Base-by-base conservation (phyloP, 176 grass and related monocot genomes). In the Bolboschoenus planiculmis region DNA sequence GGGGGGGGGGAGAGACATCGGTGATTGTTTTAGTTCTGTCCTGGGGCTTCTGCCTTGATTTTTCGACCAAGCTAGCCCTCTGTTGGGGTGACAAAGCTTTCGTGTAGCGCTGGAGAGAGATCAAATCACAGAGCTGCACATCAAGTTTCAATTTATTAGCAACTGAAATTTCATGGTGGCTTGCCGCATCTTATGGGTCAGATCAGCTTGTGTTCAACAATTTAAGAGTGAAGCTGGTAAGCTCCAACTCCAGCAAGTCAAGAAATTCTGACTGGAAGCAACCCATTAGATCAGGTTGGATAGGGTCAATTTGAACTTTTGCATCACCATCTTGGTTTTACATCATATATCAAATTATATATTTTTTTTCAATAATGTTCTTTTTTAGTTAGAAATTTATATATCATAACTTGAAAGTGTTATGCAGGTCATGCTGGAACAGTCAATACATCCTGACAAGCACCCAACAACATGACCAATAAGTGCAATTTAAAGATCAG, bases 71-170 rank as follows among this genome's bases (percentile, higher is more conserved):
- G n/a, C 80, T 84, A 63, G 92, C 72, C 14, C 95, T 88, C 79
- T 92, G 92, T 21, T 87, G 79, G 1, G 86, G 89, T 37, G 95
- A 91, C 64, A 97, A 84, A 26, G 85, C 75, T 73, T 94, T 97
- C 11, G 92, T 97, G 65, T 97, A 97, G 75, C 92, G 85, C 89
- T 94, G 95, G 44, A 97, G 74, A 2, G 95, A 87, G 37, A 97
- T 60, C 51, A 94, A 80, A 0, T 31, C 80, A 77, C 92, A 97
- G 2, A 97, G 87, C 92, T 97, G 73, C 43, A 81, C 9, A 46
- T 60, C 56, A 91, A 43, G 16, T 50, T 48, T 50, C n/a, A 27
- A 48, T 48, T 30, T 14, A 75, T 75, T 75, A 75, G 71, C 21
- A 75, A 75, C 71, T 48, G 23, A 50, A 46, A 74, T 13, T 46